A percentile compares a stretch with the other conserved stretches of the same genome.
Conservation (phyloP, 257 asterid species). For the Ajuga chamaepitys region DNA sequence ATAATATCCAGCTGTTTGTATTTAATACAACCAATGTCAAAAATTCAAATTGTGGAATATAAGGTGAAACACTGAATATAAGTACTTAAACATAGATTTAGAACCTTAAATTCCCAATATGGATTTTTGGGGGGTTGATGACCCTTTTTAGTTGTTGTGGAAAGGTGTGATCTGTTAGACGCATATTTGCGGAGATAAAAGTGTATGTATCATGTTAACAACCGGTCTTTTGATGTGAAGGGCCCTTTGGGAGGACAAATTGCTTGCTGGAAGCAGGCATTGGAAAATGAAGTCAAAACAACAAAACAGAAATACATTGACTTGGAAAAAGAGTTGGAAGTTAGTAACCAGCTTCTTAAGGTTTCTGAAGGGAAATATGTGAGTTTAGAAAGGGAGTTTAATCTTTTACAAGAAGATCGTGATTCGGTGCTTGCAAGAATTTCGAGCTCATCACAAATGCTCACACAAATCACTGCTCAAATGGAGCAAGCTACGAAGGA, state of each 20-base stretch:
- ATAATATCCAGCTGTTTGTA: no score
- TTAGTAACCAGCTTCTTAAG: conserved; percentile 39
- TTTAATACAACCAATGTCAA: no score
- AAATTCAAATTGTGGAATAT: no score
- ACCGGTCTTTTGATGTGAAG: conserved; percentile 46
- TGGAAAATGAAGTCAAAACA: conserved; percentile 44
- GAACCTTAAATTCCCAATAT: no score
- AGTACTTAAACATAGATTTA: no score
- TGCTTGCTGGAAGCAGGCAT: conserved; percentile 70
- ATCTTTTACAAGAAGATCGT: conserved; percentile 53
- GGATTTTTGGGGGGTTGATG: no score
- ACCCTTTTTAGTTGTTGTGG: no score
- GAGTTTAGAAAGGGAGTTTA: conserved; percentile 62
- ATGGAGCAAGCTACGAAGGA: conserved; percentile 52
- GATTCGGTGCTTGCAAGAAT: conserved; percentile 30
- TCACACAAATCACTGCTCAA: conserved; percentile 43
- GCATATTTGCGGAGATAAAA: background rate
- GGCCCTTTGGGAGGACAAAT: conserved; percentile 67
- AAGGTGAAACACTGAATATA: no score
- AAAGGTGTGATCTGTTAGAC: background rate
- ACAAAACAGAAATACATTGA: conserved; percentile 42
- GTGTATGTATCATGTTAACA: conserved; percentile 1
- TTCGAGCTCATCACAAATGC: conserved; percentile 42
- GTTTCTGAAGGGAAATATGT: conserved; percentile 46
- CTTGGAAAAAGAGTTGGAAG: conserved; percentile 49